Evolutionary conservation across 371 early-diverging fungal species (phyloP).

Genomic region (Umbelopsis sp.): DNA sequence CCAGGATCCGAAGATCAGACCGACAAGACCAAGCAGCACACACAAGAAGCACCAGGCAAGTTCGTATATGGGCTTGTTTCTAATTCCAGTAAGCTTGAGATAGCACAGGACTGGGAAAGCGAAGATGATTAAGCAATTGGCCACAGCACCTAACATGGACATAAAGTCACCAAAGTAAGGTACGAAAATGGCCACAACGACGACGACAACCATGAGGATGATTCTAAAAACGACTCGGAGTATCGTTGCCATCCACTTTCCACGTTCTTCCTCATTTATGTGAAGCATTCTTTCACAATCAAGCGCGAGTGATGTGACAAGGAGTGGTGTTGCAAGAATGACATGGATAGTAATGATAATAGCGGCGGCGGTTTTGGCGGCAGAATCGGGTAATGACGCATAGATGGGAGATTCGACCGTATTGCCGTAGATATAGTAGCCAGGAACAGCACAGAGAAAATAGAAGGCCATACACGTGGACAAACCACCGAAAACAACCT

Average conservation of each 20-base stretch:
- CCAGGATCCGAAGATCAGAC: conserved; percentile 9
- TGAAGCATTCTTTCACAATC: conserved; percentile 65
- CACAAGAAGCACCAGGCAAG: conserved; percentile 11
- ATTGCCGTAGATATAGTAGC: conserved; percentile 83
- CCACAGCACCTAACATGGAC: conserved; percentile 72
- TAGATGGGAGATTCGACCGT: conserved; percentile 74
- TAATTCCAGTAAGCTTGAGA: conserved; percentile 60
- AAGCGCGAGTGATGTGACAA: conserved; percentile 80
- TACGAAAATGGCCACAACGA: conserved; percentile 58
- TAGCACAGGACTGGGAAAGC: conserved; percentile 73
- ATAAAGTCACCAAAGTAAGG: conserved; percentile 78
- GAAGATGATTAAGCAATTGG: conserved; percentile 68
- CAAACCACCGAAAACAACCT: conserved; percentile 70
- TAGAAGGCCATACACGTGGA: conserved; percentile 75
- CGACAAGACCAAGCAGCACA: background rate
- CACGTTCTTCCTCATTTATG: conserved; percentile 37
- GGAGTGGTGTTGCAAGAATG: conserved; percentile 79
- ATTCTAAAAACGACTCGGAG: conserved; percentile 54
- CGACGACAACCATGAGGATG: conserved; percentile 42
- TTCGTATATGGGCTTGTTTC: conserved; percentile 16
- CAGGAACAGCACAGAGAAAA: conserved; percentile 72
- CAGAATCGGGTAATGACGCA: conserved; percentile 65
- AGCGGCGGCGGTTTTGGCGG: conserved; percentile 65
- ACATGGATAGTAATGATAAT: conserved; percentile 84
- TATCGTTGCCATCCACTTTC: conserved; percentile 35